phyloP scores from a whole-genome alignment of 2,329 filamentous ascomycete genomes.

The Reticulascus tulasneorum region DNA sequence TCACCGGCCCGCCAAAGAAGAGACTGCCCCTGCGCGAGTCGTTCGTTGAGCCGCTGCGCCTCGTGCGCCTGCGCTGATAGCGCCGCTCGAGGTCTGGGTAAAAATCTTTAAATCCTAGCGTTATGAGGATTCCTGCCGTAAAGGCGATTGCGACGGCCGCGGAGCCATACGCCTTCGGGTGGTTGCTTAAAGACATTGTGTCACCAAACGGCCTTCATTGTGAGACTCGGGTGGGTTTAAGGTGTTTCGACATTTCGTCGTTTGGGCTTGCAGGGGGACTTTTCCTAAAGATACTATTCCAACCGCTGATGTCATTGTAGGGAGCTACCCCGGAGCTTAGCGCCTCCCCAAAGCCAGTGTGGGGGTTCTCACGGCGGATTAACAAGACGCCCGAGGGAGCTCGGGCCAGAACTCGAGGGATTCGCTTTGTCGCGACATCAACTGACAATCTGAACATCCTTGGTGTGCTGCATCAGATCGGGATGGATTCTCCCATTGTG shows the following conservation, averaged over 20 bases:
- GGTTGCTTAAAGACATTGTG: constrained; percentile 56
- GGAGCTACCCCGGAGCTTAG: no score
- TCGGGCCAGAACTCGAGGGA: constrained; percentile 17
- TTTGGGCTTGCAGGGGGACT: no score
- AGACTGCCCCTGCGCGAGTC: constrained; percentile 36
- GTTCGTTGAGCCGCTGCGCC: constrained; percentile 11
- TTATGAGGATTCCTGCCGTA: constrained; percentile 69
- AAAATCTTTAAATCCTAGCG: constrained; percentile 74
- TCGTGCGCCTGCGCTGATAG: constrained; percentile 46
- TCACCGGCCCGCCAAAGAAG: constrained; percentile 44
- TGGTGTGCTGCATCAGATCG: no score
- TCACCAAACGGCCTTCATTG: constrained; percentile 11
- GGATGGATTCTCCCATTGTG: constrained; percentile 79
- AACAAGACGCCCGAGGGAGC: constrained; percentile 17
- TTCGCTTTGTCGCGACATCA: constrained; percentile 5
- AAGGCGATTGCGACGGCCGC: constrained; percentile 71
- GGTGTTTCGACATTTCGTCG: no score
- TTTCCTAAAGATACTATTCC: no score
- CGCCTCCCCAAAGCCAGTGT: no score
- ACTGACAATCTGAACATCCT: no score
- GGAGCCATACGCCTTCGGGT: constrained; percentile 59
- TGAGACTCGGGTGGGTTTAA: no score
- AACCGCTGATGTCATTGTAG: no score
- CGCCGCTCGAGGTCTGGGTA: constrained; percentile 70
- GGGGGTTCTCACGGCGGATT: no score